These are phyloP conservation scores for Fusarium robinianum DNA, from an alignment of 2,329 filamentous ascomycete genomes.

Conservation along the genomic window DNA sequence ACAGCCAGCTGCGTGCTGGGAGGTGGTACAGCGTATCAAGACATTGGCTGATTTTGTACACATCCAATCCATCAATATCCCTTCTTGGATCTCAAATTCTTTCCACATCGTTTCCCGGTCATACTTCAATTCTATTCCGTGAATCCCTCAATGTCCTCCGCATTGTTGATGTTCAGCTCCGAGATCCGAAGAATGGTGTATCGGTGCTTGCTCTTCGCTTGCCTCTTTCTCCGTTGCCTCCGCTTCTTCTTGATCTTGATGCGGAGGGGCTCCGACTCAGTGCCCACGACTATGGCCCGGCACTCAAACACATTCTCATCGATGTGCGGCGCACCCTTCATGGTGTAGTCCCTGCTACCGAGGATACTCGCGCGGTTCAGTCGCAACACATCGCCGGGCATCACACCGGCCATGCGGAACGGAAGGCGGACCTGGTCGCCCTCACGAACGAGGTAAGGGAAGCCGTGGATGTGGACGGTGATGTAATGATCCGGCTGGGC, in stretches of 20 bases:
- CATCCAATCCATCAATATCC: conserved; percentile 23
- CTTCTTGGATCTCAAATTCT: conserved; percentile 13
- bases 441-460: conserved; percentile 76
- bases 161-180: conserved; percentile 69
- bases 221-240: conserved; percentile 73
- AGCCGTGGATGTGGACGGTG: conserved; percentile 77
- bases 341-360: conserved; percentile 87
- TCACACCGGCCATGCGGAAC: conserved; percentile 76
- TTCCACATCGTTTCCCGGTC: background rate
- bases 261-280: conserved; percentile 79
- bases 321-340: conserved; percentile 80
- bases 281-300: conserved; percentile 80
- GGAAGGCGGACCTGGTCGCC: conserved; percentile 78
- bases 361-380: conserved; percentile 83
- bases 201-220: conserved; percentile 85
- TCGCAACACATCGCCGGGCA: conserved; percentile 82
- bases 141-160: conserved; percentile 46
- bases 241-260: conserved; percentile 81
- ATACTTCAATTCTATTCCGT: conserved; percentile 11
- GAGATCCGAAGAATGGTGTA: conserved; percentile 86
- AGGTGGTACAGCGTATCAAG: conserved; percentile 34
- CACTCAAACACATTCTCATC: conserved; percentile 86
- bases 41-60: conserved; percentile 34
- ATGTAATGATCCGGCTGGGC: conserved; percentile 79
- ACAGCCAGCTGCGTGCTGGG: conserved; percentile 37